These are phyloP conservation scores for Penicillium parvum DNA, from an alignment of 495 filamentous ascomycete genomes.

Conservation along the genomic window DNA sequence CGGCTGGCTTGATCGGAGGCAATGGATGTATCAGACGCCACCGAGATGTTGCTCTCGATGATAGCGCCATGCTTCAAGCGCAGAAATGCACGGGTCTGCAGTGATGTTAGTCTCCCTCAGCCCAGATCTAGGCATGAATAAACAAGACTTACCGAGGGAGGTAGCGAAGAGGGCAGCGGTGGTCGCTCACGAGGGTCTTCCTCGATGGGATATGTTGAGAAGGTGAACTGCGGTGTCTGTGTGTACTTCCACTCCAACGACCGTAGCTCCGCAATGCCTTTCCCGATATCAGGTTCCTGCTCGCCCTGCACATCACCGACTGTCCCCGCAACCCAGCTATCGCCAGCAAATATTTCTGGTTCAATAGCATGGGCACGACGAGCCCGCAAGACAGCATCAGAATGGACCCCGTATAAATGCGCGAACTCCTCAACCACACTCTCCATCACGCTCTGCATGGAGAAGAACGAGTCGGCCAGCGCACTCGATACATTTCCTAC, in stretches of 20 bases:
- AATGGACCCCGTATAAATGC: slow-evolving; percentile 24
- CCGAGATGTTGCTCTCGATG: slow-evolving; percentile 42
- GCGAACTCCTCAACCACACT: slow-evolving; percentile 36
- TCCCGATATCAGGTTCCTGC: slow-evolving; percentile 46
- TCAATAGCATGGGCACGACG: slow-evolving; percentile 34
- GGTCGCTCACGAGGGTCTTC: slow-evolving; percentile 53
- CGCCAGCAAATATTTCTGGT: slow-evolving; percentile 36
- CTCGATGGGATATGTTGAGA: slow-evolving; percentile 53
- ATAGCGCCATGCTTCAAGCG: slow-evolving; percentile 42
- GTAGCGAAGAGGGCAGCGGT: slow-evolving; percentile 37
- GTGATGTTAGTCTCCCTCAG: not conserved
- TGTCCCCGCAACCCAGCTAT: slow-evolving; percentile 39
- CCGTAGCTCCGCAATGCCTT: slow-evolving; percentile 61
- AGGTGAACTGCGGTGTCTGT: slow-evolving; percentile 81
- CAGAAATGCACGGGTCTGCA: slow-evolving; percentile 37
- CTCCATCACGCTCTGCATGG: slow-evolving; percentile 32
- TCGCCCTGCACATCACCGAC: slow-evolving; percentile 46
- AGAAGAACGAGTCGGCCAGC: slow-evolving; percentile 37
- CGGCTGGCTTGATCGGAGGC: slow-evolving; percentile 34
- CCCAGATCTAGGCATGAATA: not conserved
- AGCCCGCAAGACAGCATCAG: slow-evolving; percentile 31
- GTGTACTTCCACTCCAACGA: slow-evolving; percentile 73
- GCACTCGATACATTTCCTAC: slow-evolving; percentile 69
- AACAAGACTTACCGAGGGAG: slow-evolving; percentile 29
- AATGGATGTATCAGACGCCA: slow-evolving; percentile 27